phyloP scores from a whole-genome alignment of 1,139 yeast species.

The Saccharomyces pastorianus region DNA sequence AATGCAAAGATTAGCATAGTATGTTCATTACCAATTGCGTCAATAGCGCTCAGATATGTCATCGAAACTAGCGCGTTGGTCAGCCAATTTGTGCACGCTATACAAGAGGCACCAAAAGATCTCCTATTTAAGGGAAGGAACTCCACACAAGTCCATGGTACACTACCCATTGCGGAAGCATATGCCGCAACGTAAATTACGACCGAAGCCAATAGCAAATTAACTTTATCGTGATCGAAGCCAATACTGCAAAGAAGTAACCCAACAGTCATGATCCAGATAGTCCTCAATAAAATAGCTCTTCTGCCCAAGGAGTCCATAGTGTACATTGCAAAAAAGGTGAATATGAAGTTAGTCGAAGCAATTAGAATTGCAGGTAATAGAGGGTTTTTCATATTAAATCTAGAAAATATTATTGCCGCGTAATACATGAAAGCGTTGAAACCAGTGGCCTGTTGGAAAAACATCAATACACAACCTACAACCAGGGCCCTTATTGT shows the following conservation, averaged over 20 bases:
- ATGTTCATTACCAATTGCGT: conserved; percentile 29
- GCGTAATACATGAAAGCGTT: conserved; percentile 72
- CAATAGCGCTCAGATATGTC: conserved; percentile 35
- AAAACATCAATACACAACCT: conserved; percentile 66
- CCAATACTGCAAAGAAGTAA: conserved; percentile 26
- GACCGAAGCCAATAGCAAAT: conserved; percentile 31
- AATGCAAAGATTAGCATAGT: conserved; percentile 36
- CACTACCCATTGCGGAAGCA: conserved; percentile 41
- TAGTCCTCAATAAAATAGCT: conserved; percentile 46
- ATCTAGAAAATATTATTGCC: conserved; percentile 52
- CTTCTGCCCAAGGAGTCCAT: conserved; percentile 61
- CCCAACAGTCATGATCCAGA: conserved; percentile 38
- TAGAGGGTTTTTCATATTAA: conserved; percentile 54
- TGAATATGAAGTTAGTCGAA: conserved; percentile 57
- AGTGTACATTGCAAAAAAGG: conserved; percentile 49
- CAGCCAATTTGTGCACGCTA: conserved; percentile 40
- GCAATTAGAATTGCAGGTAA: conserved; percentile 59
- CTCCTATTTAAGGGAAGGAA: conserved; percentile 39
- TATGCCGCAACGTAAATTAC: conserved; percentile 39
- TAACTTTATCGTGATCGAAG: conserved; percentile 17
- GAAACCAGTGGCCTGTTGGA: conserved; percentile 70
- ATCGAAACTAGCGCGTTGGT: conserved; percentile 37
- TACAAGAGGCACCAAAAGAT: conserved; percentile 39
- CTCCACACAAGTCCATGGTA: conserved; percentile 45
- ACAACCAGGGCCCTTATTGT: conserved; percentile 54